Evolutionary conservation across 2,329 filamentous ascomycete genomes (phyloP), one percentile per base, ranked within the genome.

Genomic region (Penicillium sp.): DNA sequence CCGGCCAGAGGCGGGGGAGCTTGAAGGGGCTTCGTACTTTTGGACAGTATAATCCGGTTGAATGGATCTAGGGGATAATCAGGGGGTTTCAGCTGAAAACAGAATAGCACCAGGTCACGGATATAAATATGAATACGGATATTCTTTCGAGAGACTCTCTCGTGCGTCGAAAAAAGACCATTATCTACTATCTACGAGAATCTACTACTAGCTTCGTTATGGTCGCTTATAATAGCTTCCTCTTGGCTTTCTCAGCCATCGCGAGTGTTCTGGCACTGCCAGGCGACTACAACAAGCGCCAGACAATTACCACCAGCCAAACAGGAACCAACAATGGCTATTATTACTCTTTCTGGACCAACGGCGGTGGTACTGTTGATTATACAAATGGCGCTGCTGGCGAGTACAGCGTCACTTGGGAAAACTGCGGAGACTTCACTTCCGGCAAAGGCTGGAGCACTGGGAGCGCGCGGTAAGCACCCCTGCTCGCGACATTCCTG

Each of bases 381-480:
- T 78, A 78, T 63, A 74, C 59, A 46, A 79, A 79, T 60, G 68
- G 69, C 2, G 57, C 59, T 4, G 68, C 56, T 3, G 77, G 76
- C 1, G 59, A 66, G 25, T 56, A 56, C 18, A 52, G 49, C 18
- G 52, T 56, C 37, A 50, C 38, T n/a, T 56, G 54, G 54, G 15
- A 27, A 8, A 41, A 54, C 9, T 39, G 42, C 31, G 54, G 54
- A 24, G 50, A 56, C 42, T 56, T 56, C 15, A 52, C 50, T 7
- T 47, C 71, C 50, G 81, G 80, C 28, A 82, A 81, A 66, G 80
- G 81, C 33, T 82, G 80, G 79, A 75, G 75, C 47, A 74, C 78
- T n/a, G 79, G 79, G 38, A 73, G 65, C 49, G 65, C 69, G 24
- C 70, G 76, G 77, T 81, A 72, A 49, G 67, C 15, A 8, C 6